These are phyloP conservation scores for Melampsora larici-populina DNA, from an alignment of 1,284 basidiomycete genomes.

Conservation along the genomic window DNA sequence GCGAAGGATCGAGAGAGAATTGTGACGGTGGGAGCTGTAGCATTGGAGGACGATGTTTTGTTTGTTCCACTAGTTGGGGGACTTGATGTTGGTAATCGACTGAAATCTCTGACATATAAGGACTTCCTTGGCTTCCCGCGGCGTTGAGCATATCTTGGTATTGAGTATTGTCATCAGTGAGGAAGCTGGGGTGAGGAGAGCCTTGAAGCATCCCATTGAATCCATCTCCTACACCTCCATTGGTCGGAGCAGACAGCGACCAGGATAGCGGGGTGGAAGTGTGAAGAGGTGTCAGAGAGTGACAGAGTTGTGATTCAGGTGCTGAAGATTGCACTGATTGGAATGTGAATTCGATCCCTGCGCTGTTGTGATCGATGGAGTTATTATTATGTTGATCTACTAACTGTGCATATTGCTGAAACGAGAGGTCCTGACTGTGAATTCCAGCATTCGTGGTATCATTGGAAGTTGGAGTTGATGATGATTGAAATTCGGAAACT, in stretches of 20 bases:
- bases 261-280: background rate
- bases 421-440: background rate
- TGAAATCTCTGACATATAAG: background rate
- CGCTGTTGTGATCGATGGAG: background rate
- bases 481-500: background rate
- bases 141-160: background rate
- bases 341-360: background rate
- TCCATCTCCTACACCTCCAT: background rate
- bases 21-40: background rate
- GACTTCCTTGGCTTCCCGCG: background rate
- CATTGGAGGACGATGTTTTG: slow-evolving; percentile 4
- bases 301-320: slow-evolving; percentile 2
- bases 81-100: background rate
- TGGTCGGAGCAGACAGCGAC: background rate
- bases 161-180: background rate
- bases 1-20: background rate
- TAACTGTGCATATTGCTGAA: background rate
- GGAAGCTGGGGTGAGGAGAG: background rate
- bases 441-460: background rate
- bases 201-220: background rate
- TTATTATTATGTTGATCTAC: background rate
- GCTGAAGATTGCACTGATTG: background rate
- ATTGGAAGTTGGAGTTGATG: background rate
- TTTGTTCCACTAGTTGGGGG: background rate
- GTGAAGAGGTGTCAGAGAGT: background rate